These are phyloP conservation scores for Ceratocystiopsis brevicomis DNA, from an alignment of 2,329 filamentous ascomycete genomes.

Conservation along the genomic window DNA sequence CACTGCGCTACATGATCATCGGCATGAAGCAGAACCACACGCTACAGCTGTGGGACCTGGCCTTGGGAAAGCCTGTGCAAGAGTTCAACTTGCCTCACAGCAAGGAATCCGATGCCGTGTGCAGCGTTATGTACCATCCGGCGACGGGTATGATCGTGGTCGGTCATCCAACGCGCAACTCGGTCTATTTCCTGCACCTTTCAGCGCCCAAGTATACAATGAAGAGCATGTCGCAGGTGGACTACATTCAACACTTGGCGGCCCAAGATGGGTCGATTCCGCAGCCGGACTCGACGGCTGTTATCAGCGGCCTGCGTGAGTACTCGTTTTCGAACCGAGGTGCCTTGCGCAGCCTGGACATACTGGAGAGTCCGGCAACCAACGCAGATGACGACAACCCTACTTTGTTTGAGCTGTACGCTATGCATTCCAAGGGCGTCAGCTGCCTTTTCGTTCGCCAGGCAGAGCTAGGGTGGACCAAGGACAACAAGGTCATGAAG, in stretches of 20 bases:
- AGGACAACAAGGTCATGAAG: slow-evolving; percentile 71
- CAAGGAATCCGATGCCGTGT: slow-evolving; percentile 94
- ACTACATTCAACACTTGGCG: slow-evolving; percentile 64
- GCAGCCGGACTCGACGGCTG: slow-evolving; percentile 82
- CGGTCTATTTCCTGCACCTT: slow-evolving; percentile 88
- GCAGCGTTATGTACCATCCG: slow-evolving; percentile 88
- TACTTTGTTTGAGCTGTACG: slow-evolving; percentile 81
- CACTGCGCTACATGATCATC: slow-evolving; percentile 86
- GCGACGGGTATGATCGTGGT: slow-evolving; percentile 84
- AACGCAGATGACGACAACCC: slow-evolving; percentile 46
- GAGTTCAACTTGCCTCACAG: slow-evolving; percentile 92
- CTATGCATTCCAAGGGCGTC: slow-evolving; percentile 96
- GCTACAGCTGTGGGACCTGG: slow-evolving; percentile 94
- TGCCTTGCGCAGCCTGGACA: slow-evolving; percentile 72
- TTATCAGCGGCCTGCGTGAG: slow-evolving; percentile 91
- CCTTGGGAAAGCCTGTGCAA: slow-evolving; percentile 84
- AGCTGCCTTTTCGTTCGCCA: slow-evolving; percentile 74
- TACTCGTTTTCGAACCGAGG: slow-evolving; percentile 82
- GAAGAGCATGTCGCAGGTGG: slow-evolving; percentile 65
- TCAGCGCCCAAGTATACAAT: slow-evolving; percentile 87
- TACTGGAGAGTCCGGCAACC: slow-evolving; percentile 54
- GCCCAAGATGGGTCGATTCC: slow-evolving; percentile 54
- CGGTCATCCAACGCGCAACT: slow-evolving; percentile 91
- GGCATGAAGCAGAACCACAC: slow-evolving; percentile 99
- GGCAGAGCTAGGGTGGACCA: slow-evolving; percentile 77